A percentile compares a stretch with the other conserved stretches of the same genome.
Evolutionary conservation across 2,329 filamentous ascomycete genomes (phyloP).

Genomic region (Pestalotiopsis sp.): DNA sequence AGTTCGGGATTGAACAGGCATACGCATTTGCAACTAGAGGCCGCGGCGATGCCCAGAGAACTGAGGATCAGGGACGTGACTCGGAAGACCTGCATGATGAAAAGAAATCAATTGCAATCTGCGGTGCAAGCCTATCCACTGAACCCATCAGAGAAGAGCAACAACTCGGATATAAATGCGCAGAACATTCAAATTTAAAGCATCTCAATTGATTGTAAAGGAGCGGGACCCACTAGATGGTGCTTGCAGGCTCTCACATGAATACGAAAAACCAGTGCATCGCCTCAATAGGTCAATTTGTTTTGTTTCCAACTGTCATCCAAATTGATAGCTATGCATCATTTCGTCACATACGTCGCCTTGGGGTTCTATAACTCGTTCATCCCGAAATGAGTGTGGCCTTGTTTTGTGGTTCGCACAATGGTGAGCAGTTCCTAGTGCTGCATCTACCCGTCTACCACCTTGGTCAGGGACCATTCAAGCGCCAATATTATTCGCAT

Average conservation of each 20-base stretch:
- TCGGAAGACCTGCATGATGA: neutral
- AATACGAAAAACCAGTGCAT: no score
- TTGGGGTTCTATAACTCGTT: no score
- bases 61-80: neutral
- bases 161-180: neutral
- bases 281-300: no score
- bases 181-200: neutral
- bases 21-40: neutral
- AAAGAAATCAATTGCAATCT: neutral
- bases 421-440: neutral
- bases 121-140: no score
- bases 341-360: no score
- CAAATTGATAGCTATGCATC: no score
- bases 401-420: neutral
- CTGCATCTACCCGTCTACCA: neutral
- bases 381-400: no score
- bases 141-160: neutral
- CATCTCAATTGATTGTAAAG: no score
- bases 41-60: neutral
- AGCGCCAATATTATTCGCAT: neutral
- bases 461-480: neutral
- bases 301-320: no score
- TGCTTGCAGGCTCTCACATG: no score
- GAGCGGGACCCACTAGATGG: no score
- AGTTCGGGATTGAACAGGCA: neutral